A percentile compares a stretch with the other conserved stretches of the same genome.
phyloP scores from a whole-genome alignment of 768 basidiomycete species.

The Tulasnella sp. region DNA sequence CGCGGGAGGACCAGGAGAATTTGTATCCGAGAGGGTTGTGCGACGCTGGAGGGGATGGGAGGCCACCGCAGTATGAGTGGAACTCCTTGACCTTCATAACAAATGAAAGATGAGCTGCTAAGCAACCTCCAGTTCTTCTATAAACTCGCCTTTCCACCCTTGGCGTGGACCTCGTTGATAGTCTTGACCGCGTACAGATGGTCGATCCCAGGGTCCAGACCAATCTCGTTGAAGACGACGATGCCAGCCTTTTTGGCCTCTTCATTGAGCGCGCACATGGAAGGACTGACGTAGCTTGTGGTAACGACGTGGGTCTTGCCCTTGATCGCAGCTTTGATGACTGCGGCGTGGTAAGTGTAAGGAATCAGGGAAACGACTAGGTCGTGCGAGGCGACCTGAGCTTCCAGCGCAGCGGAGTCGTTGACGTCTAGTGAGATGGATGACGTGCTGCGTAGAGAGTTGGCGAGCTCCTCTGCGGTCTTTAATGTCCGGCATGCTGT shows the following conservation, averaged over 20 bases:
- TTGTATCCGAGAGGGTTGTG: conserved; percentile 98
- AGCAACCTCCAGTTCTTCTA: conserved; percentile 20
- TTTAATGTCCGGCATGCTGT: conserved; percentile 80
- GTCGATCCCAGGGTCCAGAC: conserved; percentile 91
- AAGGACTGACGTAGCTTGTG: conserved; percentile 87
- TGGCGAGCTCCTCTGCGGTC: conserved; percentile 57
- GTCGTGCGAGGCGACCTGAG: conserved; percentile 73
- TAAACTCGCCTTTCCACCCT: conserved; percentile 72
- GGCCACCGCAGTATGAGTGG: conserved; percentile 90
- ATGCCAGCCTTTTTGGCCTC: conserved; percentile 80
- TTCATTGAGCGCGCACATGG: conserved; percentile 76
- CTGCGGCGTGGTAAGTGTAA: conserved; percentile 78
- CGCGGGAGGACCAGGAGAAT: conserved; percentile 97
- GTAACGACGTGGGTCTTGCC: conserved; percentile 87
- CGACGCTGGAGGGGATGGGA: conserved; percentile 82
- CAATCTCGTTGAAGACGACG: conserved; percentile 94
- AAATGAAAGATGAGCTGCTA: neutral
- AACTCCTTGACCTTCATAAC: conserved; percentile 72
- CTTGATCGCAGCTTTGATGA: conserved; percentile 87
- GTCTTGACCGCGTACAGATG: conserved; percentile 91
- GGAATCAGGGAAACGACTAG: conserved; percentile 95
- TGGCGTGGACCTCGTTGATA: conserved; percentile 84
- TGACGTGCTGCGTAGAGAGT: conserved; percentile 54
- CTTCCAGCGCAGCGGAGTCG: conserved; percentile 59
- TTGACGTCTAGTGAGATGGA: conserved; percentile 76